Conservation (phyloP, 2,329 filamentous ascomycete species). For the Microcyclospora tardicrescens region DNA sequence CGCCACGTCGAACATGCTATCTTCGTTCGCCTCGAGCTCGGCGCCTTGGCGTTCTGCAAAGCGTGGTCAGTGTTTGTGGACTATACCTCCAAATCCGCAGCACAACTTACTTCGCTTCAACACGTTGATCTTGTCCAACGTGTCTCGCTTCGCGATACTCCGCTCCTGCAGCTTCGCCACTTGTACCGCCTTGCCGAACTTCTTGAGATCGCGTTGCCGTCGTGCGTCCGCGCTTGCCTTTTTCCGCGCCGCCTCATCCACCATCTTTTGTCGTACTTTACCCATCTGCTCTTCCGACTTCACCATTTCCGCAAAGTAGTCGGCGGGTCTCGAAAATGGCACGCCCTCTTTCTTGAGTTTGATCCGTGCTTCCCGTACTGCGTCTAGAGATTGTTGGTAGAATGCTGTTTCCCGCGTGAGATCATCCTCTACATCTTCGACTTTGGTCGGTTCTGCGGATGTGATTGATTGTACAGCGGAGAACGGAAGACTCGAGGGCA, state of each 20-base stretch:
- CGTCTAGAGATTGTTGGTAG: constrained; percentile 76
- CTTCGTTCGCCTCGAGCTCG: constrained; percentile 56
- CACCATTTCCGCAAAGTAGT: constrained; percentile 99
- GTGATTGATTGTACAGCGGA: constrained; percentile 68
- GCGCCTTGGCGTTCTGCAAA: constrained; percentile 66
- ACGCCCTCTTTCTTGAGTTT: constrained; percentile 69
- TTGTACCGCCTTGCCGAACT: constrained; percentile 98
- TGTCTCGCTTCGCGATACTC: constrained; percentile 81
- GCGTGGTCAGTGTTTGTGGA: constrained; percentile 11
- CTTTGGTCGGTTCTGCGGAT: constrained; percentile 53
- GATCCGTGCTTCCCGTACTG: constrained; percentile 59
- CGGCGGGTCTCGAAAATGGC: constrained; percentile 74
- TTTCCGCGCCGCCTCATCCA: constrained; percentile 83
- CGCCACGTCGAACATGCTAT: constrained; percentile 82
- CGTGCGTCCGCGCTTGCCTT: constrained; percentile 85
- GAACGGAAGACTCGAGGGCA: constrained; percentile 63
- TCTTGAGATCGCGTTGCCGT: constrained; percentile 89
- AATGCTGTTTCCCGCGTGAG: constrained; percentile 85
- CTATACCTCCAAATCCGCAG: not conserved
- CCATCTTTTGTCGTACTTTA: constrained; percentile 82
- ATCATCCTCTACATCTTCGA: constrained; percentile 81
- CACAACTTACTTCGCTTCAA: constrained; percentile 78
- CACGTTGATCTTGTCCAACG: constrained; percentile 85
- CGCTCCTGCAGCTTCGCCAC: constrained; percentile 91
- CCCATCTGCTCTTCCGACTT: constrained; percentile 98